Conservation (phyloP, 2,329 filamentous ascomycete species). For the Claviceps spartinae region DNA sequence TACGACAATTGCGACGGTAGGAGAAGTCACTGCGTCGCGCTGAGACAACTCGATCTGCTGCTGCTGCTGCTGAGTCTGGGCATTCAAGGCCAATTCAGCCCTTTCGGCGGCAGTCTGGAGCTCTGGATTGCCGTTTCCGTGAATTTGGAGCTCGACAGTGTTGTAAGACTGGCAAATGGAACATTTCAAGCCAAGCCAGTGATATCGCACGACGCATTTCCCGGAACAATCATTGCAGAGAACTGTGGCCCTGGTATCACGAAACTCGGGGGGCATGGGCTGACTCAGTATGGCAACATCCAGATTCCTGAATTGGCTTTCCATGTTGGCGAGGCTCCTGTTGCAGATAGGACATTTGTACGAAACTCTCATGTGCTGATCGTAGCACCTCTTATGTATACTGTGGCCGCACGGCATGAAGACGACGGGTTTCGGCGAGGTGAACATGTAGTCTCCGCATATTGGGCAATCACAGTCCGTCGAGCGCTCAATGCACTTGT, state of each 20-base stretch:
- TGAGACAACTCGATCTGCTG: neutral
- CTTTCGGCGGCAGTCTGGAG: conserved; percentile 15
- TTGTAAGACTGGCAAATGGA: conserved; percentile 58
- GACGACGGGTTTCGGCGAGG: conserved; percentile 73
- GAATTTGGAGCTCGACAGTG: conserved; percentile 50
- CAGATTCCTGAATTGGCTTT: conserved; percentile 80
- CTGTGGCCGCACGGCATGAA: conserved; percentile 95
- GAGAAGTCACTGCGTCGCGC: conserved; percentile 1
- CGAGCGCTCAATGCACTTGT: conserved; percentile 87
- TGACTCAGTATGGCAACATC: conserved; percentile 78
- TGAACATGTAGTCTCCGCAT: conserved; percentile 93
- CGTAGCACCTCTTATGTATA: conserved; percentile 82
- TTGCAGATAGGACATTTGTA: conserved; percentile 97
- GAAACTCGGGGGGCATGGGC: conserved; percentile 81
- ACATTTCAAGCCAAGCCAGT: conserved; percentile 92
- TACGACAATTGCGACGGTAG: neutral
- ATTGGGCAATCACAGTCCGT: conserved; percentile 96
- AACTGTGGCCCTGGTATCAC: conserved; percentile 65
- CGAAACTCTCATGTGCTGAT: conserved; percentile 73
- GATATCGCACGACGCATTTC: conserved; percentile 74
- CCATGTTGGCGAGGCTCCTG: conserved; percentile 96
- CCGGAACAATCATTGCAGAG: conserved; percentile 92
- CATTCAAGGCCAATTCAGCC: conserved; percentile 4
- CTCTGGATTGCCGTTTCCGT: conserved; percentile 27
- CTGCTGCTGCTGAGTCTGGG: conserved; percentile 3